phyloP scores from a whole-genome alignment of 352 stramenopile genomes.

The Phytophthora constricta region DNA sequence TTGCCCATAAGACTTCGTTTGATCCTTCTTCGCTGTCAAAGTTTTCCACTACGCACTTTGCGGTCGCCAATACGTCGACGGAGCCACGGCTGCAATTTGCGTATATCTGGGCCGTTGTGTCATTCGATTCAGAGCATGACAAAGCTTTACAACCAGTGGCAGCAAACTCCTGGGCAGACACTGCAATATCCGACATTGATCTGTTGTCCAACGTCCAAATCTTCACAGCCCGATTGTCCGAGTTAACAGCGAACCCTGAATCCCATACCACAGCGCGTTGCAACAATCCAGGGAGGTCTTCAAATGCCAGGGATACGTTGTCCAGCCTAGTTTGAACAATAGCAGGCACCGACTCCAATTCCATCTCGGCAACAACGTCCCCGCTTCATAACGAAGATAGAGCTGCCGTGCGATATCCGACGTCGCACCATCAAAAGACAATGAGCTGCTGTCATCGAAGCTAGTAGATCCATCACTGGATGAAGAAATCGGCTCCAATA shows the following conservation, averaged over 20 bases:
- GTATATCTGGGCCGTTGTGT: conserved; percentile 9
- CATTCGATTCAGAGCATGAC: conserved; percentile 21
- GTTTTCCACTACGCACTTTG: conserved; percentile 29
- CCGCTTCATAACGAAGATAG: conserved; percentile 28
- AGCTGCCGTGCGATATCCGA: conserved; percentile 34
- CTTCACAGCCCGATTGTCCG: conserved; percentile 13
- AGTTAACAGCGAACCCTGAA: conserved; percentile 32
- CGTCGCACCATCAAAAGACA: conserved; percentile 3
- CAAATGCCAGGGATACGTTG: conserved; percentile 22
- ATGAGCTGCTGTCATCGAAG: conserved; percentile 5
- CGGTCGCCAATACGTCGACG: conserved; percentile 20
- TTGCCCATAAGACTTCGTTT: conserved; percentile 28
- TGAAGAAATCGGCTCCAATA: conserved; percentile 4
- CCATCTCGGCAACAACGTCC: conserved; percentile 21
- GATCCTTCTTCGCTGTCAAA: conserved; percentile 8
- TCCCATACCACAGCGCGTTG: conserved; percentile 47
- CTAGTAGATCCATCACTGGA: neutral
- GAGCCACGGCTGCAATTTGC: conserved; percentile 21
- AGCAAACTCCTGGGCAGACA: conserved; percentile 25
- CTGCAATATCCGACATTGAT: conserved; percentile 31
- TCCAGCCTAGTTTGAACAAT: conserved; percentile 17
- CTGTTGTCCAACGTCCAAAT: conserved; percentile 30
- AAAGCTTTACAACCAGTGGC: conserved; percentile 15
- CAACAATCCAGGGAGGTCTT: conserved; percentile 32
- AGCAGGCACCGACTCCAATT: conserved; percentile 10